Conservation (phyloP, 805 yeast species). For the Tetrapisispora nanseiensis region DNA sequence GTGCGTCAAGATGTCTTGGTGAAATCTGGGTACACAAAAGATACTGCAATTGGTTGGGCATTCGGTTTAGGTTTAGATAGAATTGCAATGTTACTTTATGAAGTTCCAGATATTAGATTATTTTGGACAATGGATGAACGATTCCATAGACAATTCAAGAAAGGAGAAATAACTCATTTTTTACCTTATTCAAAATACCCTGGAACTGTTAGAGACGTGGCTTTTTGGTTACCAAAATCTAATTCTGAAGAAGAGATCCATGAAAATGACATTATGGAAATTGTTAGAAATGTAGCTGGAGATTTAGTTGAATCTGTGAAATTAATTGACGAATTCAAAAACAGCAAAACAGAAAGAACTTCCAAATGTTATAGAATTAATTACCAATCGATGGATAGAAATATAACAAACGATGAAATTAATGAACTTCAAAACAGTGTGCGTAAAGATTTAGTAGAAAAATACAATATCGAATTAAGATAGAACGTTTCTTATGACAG, state of each 20-base stretch:
- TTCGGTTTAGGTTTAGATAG: conserved; percentile 94
- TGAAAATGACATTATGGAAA: conserved; percentile 88
- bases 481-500: too few species aligned
- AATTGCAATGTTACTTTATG: conserved; percentile 90
- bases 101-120: conserved; percentile 87
- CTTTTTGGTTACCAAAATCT: conserved; percentile 76
- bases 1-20: conserved; percentile 69
- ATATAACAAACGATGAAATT: conserved; percentile 75
- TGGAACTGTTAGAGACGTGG: conserved; percentile 73
- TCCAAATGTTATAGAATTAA: conserved; percentile 84
- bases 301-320: conserved; percentile 82
- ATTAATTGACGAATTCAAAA: conserved; percentile 70
- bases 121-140: conserved; percentile 85
- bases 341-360: conserved; percentile 67
- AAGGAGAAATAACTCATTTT: conserved; percentile 60
- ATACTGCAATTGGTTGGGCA: conserved; percentile 83
- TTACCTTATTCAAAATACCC: conserved; percentile 89
- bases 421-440: conserved; percentile 63
- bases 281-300: conserved; percentile 75
- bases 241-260: conserved; percentile 39
- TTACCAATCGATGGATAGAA: conserved; percentile 94
- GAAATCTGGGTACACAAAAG: conserved; percentile 52
- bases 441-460: conserved; percentile 42
- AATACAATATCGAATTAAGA: conserved; percentile 45
- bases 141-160: conserved; percentile 60